Evolutionary conservation across 768 basidiomycete species (phyloP), one percentile per base, ranked within the genome.

Genomic region (Boletus edulis): DNA sequence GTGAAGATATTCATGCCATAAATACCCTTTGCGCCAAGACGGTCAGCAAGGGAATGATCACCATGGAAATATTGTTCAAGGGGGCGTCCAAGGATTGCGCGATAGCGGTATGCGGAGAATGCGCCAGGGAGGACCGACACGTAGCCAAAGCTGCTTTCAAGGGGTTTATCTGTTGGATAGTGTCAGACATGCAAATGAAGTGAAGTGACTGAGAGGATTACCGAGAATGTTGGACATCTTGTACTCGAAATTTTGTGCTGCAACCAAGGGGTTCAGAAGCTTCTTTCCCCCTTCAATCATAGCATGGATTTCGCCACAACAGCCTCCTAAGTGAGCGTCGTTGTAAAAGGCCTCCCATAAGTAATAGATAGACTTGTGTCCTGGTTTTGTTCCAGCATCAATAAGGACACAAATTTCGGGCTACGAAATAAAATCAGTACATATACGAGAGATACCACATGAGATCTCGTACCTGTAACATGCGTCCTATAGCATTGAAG

Each of bases 161-260:
- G 78, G 1, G 95, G 95, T 69, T 97, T 95, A 70, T 95, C 93
- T 87, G 49, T 39, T 17, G 49, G 15, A 22, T 22, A 20, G 14
- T 4, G 60, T 69, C 39, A 64, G 57, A 46, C 31, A 20, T 3
- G 46, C 35, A 37, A 12, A 43, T 54, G 1, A 56, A 43, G 49
- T 39, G n/a, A 48, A 20, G 11, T 45, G 20, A 46, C 12, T 9
- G 10, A n/a, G 32, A 20, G 32, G 52, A 76, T 51, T 61, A 85
- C 87, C 89, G 29, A 98, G 78, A 66, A 98, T 97, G 73, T 98
- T 97, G 43, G 92, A 94, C 91, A 98, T 96, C 75, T 94, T 97
- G 76, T 97, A 97, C 74, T 95, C 94, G 63, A 95, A 95, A 73
- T 98, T 97, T 71, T 98, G 95, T 15, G 95, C 94, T 9, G 95